A percentile compares a stretch with the other conserved stretches of the same genome.
phyloP scores from a whole-genome alignment of 345 rosid genomes.

The Sisymbrium altissimum region DNA sequence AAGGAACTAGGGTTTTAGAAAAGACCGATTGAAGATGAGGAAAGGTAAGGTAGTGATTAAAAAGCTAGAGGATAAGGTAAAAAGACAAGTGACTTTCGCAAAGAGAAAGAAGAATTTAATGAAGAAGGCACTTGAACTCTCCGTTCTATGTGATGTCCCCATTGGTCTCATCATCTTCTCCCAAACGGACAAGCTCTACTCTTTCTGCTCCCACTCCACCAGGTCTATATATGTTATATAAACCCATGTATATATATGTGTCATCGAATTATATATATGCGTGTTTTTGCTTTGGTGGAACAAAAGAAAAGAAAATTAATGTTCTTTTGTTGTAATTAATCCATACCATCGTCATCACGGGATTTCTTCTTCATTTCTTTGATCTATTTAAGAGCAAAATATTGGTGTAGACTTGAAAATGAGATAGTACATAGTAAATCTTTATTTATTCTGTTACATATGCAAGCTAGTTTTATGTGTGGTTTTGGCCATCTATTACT shows the following conservation, averaged over 20 bases:
- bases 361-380: not conserved
- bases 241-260: not conserved
- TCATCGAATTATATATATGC: not conserved
- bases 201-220: slow-evolving; percentile 21
- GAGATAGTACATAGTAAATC: too few species aligned
- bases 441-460: too few species aligned
- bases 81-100: slow-evolving; percentile 70
- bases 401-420: not conserved
- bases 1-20: slow-evolving; percentile 15
- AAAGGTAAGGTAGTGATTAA: slow-evolving; percentile 68
- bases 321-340: not conserved
- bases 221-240: not conserved
- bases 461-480: not conserved
- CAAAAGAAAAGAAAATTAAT: not conserved
- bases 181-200: slow-evolving; percentile 56
- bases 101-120: slow-evolving; percentile 60
- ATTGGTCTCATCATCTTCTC: slow-evolving; percentile 74
- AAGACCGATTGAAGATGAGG: slow-evolving; percentile 42
- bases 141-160: slow-evolving; percentile 67
- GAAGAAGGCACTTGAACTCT: slow-evolving; percentile 78
- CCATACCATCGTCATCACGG: not conserved
- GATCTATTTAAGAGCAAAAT: not conserved
- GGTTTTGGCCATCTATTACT: not conserved
- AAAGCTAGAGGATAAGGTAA: slow-evolving; percentile 74
- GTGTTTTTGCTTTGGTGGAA: not conserved